These are phyloP conservation scores for Allium cepa DNA, from an alignment of 106 monocot genomes.

Conservation along the genomic window DNA sequence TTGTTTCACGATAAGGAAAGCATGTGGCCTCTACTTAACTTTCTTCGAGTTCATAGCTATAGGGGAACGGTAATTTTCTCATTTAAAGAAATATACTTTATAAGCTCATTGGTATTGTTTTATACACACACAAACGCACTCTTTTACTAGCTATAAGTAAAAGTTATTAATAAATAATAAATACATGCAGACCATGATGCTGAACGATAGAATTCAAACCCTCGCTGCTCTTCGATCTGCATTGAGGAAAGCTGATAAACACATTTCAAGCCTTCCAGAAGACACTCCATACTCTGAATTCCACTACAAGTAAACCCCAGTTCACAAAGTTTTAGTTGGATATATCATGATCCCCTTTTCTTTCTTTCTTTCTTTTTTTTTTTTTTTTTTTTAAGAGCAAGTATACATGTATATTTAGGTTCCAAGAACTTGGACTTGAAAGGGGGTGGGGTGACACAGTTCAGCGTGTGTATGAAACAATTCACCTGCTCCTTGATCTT, in stretches of 20 bases:
- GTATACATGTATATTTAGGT: slow-evolving; percentile 29
- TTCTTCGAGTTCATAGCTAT: slow-evolving; percentile 82
- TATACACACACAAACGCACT: not conserved
- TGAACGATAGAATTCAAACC: slow-evolving; percentile 63
- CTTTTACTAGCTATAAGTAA: not conserved
- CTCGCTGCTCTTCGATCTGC: slow-evolving; percentile 41
- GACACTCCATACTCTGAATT: slow-evolving; percentile 88
- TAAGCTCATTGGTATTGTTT: not conserved
- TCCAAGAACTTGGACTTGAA: slow-evolving; percentile 96
- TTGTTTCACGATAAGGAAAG: slow-evolving; percentile 93
- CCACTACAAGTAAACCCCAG: slow-evolving; percentile 39
- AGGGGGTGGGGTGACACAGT: slow-evolving; percentile 95
- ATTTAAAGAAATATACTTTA: not conserved
- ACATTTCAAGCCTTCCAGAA: slow-evolving; percentile 36
- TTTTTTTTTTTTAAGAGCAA: not conserved
- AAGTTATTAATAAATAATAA: not conserved
- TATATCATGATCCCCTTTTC: not conserved
- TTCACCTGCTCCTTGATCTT: slow-evolving; percentile 58
- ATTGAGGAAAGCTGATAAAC: slow-evolving; percentile 86
- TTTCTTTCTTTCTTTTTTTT: too few species aligned
- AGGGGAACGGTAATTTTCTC: slow-evolving; percentile 67
- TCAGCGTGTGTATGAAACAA: slow-evolving; percentile 46
- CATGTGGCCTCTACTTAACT: slow-evolving; percentile 90
- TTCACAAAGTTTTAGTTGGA: not conserved
- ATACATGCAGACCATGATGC: slow-evolving; percentile 62